phyloP scores from a whole-genome alignment of 2,329 filamentous ascomycete species.

The Cryphonectria naterciae region DNA sequence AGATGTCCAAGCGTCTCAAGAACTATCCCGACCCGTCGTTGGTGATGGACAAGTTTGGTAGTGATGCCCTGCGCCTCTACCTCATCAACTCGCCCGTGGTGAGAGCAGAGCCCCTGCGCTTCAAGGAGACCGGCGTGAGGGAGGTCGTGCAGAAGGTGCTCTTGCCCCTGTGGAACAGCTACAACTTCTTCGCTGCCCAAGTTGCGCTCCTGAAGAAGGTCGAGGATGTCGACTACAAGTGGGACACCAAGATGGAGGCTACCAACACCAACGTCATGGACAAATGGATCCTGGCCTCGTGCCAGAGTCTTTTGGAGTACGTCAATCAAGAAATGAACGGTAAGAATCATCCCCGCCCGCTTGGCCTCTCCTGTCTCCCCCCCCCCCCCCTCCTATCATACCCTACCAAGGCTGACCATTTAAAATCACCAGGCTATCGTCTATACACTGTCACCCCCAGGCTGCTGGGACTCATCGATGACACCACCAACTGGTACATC shows the following conservation, averaged over 20 bases:
- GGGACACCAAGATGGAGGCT: slow-evolving; percentile 75
- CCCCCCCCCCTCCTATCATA: background rate
- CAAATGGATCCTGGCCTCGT: slow-evolving; percentile 90
- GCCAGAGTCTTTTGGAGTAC: slow-evolving; percentile 87
- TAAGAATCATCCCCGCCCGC: slow-evolving; percentile 43
- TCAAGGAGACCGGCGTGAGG: slow-evolving; percentile 91
- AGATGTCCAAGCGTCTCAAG: slow-evolving; percentile 97
- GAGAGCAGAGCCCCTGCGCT: slow-evolving; percentile 84
- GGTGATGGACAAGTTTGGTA: slow-evolving; percentile 86
- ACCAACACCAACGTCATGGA: slow-evolving; percentile 93
- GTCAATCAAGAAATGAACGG: slow-evolving; percentile 91
- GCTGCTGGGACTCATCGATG: slow-evolving; percentile 82
- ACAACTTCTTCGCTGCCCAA: slow-evolving; percentile 94
- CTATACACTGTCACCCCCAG: slow-evolving; percentile 91
- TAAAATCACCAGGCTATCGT: slow-evolving; percentile 60
- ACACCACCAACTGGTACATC: slow-evolving; percentile 99
- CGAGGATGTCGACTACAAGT: slow-evolving; percentile 74
- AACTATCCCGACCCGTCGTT: slow-evolving; percentile 89
- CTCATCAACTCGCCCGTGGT: slow-evolving; percentile 97
- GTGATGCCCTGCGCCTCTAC: slow-evolving; percentile 91
- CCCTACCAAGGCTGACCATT: slow-evolving; percentile 26
- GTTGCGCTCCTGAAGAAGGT: slow-evolving; percentile 85
- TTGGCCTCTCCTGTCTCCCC: background rate
- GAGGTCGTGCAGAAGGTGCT: slow-evolving; percentile 93
- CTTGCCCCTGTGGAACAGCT: slow-evolving; percentile 92